A percentile compares a stretch with the other conserved stretches of the same genome.
phyloP scores from a whole-genome alignment of 495 filamentous ascomycete genomes.

The Cairneyella variabilis region DNA sequence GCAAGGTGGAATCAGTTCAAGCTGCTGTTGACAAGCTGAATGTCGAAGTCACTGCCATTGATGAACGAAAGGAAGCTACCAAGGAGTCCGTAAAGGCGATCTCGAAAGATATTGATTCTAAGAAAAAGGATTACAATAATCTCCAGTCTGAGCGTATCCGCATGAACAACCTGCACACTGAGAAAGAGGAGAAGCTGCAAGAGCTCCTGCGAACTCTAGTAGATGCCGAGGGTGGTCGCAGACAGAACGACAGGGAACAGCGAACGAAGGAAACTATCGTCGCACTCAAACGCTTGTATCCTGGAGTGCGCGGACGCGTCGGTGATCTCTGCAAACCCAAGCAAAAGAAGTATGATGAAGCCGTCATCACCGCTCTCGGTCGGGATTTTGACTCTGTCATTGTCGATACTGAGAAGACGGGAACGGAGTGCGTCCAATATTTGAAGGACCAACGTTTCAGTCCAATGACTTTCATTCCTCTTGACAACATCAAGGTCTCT shows the following conservation, averaged over 20 bases:
- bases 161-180: slow-evolving; percentile 72
- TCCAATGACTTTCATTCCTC: slow-evolving; percentile 86
- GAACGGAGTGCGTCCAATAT: slow-evolving; percentile 90
- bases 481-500: slow-evolving; percentile 95
- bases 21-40: slow-evolving; percentile 70
- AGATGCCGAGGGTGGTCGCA: slow-evolving; percentile 76
- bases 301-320: slow-evolving; percentile 84
- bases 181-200: slow-evolving; percentile 86
- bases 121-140: slow-evolving; percentile 86
- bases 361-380: slow-evolving; percentile 87
- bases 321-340: slow-evolving; percentile 93
- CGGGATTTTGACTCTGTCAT: slow-evolving; percentile 91
- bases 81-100: slow-evolving; percentile 60
- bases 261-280: slow-evolving; percentile 73
- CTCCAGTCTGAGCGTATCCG: slow-evolving; percentile 81
- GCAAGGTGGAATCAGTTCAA: slow-evolving; percentile 76
- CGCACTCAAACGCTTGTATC: slow-evolving; percentile 85
- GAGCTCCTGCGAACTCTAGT: slow-evolving; percentile 73
- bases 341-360: slow-evolving; percentile 91
- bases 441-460: slow-evolving; percentile 82
- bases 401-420: slow-evolving; percentile 94
- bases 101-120: slow-evolving; percentile 72
- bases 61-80: slow-evolving; percentile 58
- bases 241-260: slow-evolving; percentile 77
- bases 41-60: slow-evolving; percentile 63